A percentile compares a stretch with the other conserved stretches of the same genome.
Evolutionary conservation across 768 basidiomycete species (phyloP).

Genomic region (Serendipita sp.): DNA sequence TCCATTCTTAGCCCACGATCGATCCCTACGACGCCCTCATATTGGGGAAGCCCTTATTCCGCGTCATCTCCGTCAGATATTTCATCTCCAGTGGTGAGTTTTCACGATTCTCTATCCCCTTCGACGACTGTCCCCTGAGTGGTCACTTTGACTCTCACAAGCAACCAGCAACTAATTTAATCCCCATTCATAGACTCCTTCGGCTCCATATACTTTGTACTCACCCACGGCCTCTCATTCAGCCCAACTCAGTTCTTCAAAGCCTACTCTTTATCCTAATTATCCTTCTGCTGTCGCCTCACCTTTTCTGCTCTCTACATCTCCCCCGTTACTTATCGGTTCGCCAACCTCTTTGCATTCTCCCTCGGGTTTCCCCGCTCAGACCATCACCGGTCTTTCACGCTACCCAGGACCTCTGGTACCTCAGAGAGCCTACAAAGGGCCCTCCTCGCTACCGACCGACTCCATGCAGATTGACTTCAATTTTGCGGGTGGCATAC

Average conservation of each 20-base stretch:
- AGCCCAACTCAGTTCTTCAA: neutral
- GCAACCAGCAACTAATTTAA: neutral
- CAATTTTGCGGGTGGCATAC: neutral
- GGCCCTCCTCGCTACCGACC: neutral
- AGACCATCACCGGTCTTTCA: neutral
- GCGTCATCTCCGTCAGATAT: neutral
- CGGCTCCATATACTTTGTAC: neutral
- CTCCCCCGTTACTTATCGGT: neutral
- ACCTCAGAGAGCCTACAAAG: neutral
- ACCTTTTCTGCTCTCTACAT: neutral
- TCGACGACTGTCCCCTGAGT: neutral
- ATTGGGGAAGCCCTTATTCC: neutral
- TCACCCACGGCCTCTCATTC: neutral
- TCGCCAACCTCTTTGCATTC: neutral
- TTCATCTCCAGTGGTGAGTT: neutral
- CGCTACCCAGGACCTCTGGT: neutral
- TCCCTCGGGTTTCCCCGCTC: neutral
- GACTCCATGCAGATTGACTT: conserved; percentile 1
- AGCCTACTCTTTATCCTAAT: too few species aligned
- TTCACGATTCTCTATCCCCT: neutral
- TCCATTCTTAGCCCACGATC: neutral
- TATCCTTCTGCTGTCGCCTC: neutral
- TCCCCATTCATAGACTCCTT: neutral
- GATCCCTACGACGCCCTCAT: neutral
- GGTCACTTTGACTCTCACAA: neutral